Conservation (phyloP, 352 stramenopile genomes). For the Globisporangium viniferum region DNA sequence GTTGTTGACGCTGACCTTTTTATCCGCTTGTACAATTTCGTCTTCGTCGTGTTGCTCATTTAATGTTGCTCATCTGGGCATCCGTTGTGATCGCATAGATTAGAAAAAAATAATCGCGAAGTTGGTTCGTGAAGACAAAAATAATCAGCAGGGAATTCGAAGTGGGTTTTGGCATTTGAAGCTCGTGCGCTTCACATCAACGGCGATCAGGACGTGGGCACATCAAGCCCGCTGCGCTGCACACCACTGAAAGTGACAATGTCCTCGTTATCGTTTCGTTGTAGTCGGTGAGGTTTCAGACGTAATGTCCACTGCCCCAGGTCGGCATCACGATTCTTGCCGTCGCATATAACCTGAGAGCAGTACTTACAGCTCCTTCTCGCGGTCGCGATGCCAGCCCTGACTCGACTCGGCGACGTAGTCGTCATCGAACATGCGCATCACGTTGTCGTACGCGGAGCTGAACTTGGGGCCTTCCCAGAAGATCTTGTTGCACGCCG, state of each 20-base stretch:
- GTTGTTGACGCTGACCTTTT: background rate
- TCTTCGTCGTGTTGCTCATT: no score
- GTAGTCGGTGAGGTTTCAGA: background rate
- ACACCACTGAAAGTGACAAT: background rate
- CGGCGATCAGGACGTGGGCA: background rate
- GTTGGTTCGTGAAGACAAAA: background rate
- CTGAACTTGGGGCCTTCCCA: slow-evolving; percentile 35
- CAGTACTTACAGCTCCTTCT: background rate
- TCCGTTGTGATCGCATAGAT: background rate
- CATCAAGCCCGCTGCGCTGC: background rate
- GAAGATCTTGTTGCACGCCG: slow-evolving; percentile 23
- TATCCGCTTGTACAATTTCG: background rate
- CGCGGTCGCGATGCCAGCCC: slow-evolving; percentile 10
- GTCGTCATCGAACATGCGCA: slow-evolving; percentile 15
- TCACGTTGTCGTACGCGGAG: slow-evolving; percentile 16
- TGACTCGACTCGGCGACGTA: slow-evolving; percentile 1
- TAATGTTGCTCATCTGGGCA: background rate
- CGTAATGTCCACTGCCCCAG: background rate
- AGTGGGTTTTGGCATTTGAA: background rate
- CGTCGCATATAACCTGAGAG: background rate
- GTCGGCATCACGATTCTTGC: background rate
- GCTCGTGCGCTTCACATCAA: background rate
- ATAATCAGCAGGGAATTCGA: background rate
- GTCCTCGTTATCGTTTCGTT: background rate
- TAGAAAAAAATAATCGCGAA: background rate